Percentiles rank a stretch among this genome's conserved stretches.
phyloP scores from a whole-genome alignment of 352 stramenopile species.

The Aphanomyces astaci region DNA sequence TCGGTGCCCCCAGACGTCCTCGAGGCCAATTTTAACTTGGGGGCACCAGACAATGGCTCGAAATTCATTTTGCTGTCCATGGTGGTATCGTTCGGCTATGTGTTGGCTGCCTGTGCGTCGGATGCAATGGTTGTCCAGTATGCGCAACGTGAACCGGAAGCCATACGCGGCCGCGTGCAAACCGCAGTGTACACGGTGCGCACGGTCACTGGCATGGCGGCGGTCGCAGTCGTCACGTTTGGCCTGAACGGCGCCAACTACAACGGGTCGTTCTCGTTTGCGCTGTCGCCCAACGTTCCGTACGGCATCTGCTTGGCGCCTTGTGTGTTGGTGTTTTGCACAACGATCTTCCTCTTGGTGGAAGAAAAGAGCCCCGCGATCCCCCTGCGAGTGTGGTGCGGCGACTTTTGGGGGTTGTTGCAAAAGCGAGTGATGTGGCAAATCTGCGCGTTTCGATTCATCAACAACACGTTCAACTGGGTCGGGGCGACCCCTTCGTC shows the following conservation, averaged over 20 bases:
- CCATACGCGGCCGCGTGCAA: slow-evolving; percentile 20
- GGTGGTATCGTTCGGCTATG: slow-evolving; percentile 21
- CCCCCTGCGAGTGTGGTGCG: slow-evolving; percentile 33
- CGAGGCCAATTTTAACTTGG: slow-evolving; percentile 3
- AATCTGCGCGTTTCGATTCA: slow-evolving; percentile 22
- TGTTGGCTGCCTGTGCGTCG: slow-evolving; percentile 7
- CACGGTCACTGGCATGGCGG: background rate
- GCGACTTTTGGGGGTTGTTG: slow-evolving; percentile 38
- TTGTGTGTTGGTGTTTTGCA: slow-evolving; percentile 31
- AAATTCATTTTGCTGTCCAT: slow-evolving; percentile 20
- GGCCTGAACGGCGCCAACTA: slow-evolving; percentile 48
- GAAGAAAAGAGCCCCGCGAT: slow-evolving; percentile 22
- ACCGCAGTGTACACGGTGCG: slow-evolving; percentile 22
- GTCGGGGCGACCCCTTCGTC: background rate
- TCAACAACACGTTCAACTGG: slow-evolving; percentile 7
- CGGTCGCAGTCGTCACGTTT: slow-evolving; percentile 4
- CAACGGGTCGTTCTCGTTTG: slow-evolving; percentile 44
- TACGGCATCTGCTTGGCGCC: slow-evolving; percentile 42
- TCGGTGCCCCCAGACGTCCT: background rate
- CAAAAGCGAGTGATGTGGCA: slow-evolving; percentile 23
- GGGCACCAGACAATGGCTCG: background rate
- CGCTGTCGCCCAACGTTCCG: slow-evolving; percentile 34
- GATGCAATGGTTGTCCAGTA: slow-evolving; percentile 24
- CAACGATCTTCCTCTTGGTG: slow-evolving; percentile 33
- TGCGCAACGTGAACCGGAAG: slow-evolving; percentile 18